phyloP scores from a whole-genome alignment of 108 stramenopile species.

The Cyclotella baltica region DNA sequence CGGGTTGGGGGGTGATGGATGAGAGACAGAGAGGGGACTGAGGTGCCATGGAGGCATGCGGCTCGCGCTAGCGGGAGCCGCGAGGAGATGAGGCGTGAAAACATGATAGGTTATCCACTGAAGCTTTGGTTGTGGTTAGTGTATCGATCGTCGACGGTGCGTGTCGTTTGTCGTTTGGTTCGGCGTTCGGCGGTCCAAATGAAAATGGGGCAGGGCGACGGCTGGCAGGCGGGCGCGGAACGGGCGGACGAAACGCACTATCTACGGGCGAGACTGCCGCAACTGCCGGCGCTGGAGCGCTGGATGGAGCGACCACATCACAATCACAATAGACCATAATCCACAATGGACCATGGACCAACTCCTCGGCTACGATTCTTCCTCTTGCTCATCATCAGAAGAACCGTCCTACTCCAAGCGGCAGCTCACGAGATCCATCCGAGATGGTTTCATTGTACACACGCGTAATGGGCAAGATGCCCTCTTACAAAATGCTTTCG shows the following conservation, averaged over 20 bases:
- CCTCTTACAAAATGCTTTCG: slow-evolving; percentile 17
- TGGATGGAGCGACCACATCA: background rate
- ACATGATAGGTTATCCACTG: background rate
- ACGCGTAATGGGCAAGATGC: slow-evolving; percentile 14
- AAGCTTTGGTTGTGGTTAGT: too few species aligned
- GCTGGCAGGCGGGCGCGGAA: too few species aligned
- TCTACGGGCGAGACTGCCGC: too few species aligned
- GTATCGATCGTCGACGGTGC: too few species aligned
- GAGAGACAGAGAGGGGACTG: background rate
- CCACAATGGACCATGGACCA: slow-evolving; percentile 19
- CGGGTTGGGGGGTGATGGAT: background rate
- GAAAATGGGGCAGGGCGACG: background rate
- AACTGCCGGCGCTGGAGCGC: too few species aligned
- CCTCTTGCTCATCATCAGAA: slow-evolving; percentile 11
- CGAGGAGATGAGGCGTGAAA: background rate
- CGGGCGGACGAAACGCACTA: too few species aligned
- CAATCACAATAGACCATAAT: too few species aligned
- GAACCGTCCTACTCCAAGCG: background rate
- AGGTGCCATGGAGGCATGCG: background rate
- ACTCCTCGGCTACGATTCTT: slow-evolving; percentile 7
- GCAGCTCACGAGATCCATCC: background rate
- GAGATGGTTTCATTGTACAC: slow-evolving; percentile 13
- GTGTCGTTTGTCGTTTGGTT: too few species aligned
- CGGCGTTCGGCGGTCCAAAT: background rate
- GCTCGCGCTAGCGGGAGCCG: background rate